Evolutionary conservation across 164 flowering plant species (phyloP), one percentile per base, ranked within the genome.

Genomic region (Tinospora cordifolia): DNA sequence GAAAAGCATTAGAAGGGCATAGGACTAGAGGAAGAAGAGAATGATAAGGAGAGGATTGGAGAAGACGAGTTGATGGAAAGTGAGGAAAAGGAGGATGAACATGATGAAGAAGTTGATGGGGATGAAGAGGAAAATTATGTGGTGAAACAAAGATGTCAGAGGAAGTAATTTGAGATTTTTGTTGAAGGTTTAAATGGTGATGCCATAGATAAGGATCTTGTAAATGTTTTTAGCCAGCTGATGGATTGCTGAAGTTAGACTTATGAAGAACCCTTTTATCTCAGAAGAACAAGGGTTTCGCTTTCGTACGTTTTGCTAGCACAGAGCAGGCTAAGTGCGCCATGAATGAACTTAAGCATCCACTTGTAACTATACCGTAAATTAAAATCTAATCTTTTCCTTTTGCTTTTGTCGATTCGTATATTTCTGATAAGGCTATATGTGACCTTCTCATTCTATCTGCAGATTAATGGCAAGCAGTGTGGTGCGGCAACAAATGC

Each of bases 221-320:
- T 27, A 57, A 58, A 79, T 49, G 80, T 79, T 63, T 81, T 81
- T 68, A 63, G 76, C 21, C 70, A 49, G 27, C 77, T 26, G 84
- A 82, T n/a, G 82, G 79, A 66, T 81, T 26, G 41, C 67, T 27
- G 84, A 75, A 69, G 76, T 77, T 19, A 77, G 84, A 44, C 72
- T 81, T 44, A 62, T 79, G 79, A 81, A 51, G 79, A 77, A 79
- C 51, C 75, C 75, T 7, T 1, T 65, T 22, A 79, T n/a, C 84
- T 25, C 69, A 71, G 65, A 79, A 75, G 75, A 81, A 75, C 68
- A 81, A 79, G 69, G 84, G 84, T 8, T 81, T 77, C 63, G 84
- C 80, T 2, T 81, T 81, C 64, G 8, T 81, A 57, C 80, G 80
- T 14, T 81, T 73, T 73, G 80, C 79, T 0, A 77, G 81, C 8